Evolutionary conservation across 108 stramenopile genomes (phyloP).

Genomic region (Mediolabrus comicus): DNA sequence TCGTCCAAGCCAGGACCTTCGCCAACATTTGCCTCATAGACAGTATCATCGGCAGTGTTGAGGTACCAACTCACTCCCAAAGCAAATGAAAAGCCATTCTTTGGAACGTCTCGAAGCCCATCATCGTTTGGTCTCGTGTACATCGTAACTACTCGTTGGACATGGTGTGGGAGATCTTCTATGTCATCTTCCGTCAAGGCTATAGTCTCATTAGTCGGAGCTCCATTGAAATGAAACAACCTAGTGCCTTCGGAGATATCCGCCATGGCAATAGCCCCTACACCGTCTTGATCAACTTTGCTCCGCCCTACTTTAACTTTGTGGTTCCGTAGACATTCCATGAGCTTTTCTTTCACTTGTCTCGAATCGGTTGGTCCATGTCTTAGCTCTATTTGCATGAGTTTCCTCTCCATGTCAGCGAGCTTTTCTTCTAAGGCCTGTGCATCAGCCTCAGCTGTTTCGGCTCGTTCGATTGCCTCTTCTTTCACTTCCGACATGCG

Average conservation of each 20-base stretch:
- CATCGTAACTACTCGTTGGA: not conserved
- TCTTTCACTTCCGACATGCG: too few species aligned
- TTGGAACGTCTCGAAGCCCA: not conserved
- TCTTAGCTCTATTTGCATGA: too few species aligned
- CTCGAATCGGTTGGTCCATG: too few species aligned
- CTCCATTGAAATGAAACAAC: not conserved
- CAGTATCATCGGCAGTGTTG: not conserved
- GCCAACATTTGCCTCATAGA: not conserved
- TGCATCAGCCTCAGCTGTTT: too few species aligned
- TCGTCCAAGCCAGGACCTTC: not conserved
- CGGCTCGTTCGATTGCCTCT: too few species aligned
- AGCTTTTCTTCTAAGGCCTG: too few species aligned
- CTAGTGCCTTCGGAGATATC: not conserved
- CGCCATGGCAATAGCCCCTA: not conserved
- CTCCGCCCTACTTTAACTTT: too few species aligned
- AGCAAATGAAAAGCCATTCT: not conserved
- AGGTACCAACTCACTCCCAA: not conserved
- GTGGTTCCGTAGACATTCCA: too few species aligned
- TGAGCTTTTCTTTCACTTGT: too few species aligned
- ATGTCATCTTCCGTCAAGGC: not conserved
- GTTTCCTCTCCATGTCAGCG: too few species aligned
- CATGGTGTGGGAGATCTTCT: not conserved
- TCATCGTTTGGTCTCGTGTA: not conserved
- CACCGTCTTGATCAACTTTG: too few species aligned
- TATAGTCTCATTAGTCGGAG: not conserved